phyloP scores from a whole-genome alignment of 805 yeast genomes.

The Blastobotrys mokoenaii region DNA sequence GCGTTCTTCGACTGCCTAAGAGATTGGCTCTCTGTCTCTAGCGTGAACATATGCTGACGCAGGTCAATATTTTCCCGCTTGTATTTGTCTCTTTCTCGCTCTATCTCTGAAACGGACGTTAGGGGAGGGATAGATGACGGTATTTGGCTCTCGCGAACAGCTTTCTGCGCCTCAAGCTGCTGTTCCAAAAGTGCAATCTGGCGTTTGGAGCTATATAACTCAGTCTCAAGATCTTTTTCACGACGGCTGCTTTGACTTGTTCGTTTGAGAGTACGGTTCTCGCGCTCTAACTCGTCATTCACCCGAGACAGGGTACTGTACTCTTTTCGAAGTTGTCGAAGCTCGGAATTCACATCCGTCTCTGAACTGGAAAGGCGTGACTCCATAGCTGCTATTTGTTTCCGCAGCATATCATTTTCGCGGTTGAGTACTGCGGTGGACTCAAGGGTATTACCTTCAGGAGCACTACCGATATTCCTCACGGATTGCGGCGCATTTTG shows the following conservation, averaged over 20 bases:
- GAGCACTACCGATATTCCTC: not conserved
- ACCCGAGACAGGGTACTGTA: not conserved
- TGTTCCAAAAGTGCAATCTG: not conserved
- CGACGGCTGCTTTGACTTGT: too few species aligned
- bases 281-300: constrained; percentile 1
- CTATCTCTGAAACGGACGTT: not conserved
- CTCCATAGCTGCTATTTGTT: not conserved
- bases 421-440: not conserved
- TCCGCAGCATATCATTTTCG: not conserved
- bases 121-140: not conserved
- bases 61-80: not conserved
- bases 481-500: not conserved
- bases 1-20: not conserved
- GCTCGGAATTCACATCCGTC: not conserved
- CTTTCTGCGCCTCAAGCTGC: not conserved
- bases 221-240: too few species aligned
- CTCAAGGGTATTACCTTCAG: not conserved
- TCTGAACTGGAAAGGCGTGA: not conserved
- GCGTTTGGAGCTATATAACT: not conserved
- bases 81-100: not conserved
- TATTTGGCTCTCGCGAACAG: not conserved
- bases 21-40: not conserved
- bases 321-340: not conserved
- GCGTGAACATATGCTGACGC: not conserved
- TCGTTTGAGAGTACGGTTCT: not conserved